A percentile compares a stretch with the other conserved stretches of the same genome.
Evolutionary conservation across 495 filamentous ascomycete genomes (phyloP).

Genomic region (Lineolata rhizophorae): DNA sequence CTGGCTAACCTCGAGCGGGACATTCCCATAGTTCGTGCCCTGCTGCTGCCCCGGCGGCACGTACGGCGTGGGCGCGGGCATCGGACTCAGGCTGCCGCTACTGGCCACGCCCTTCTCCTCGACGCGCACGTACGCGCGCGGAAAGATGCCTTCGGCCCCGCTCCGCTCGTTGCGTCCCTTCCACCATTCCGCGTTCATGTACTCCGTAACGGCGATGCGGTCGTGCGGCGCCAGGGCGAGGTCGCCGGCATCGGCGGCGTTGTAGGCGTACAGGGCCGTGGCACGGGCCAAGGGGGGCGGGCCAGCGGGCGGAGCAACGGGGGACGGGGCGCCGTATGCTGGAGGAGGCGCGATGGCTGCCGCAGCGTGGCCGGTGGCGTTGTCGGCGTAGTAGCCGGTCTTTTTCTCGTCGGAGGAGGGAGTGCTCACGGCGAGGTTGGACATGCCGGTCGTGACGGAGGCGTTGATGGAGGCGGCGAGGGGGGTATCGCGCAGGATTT

Average conservation of each 20-base stretch:
- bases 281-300: slow-evolving; percentile 44
- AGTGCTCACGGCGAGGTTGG: slow-evolving; percentile 14
- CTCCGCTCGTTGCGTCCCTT: slow-evolving; percentile 65
- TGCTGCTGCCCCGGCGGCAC: slow-evolving; percentile 9
- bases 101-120: slow-evolving; percentile 12
- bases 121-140: slow-evolving; percentile 61
- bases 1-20: slow-evolving; percentile 19
- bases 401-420: slow-evolving; percentile 29
- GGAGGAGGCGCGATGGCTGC: slow-evolving; percentile 29
- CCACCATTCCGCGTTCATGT: slow-evolving; percentile 97
- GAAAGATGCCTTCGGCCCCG: slow-evolving; percentile 74
- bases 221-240: slow-evolving; percentile 55
- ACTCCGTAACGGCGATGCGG: slow-evolving; percentile 54
- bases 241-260: slow-evolving; percentile 55
- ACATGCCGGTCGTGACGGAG: slow-evolving; percentile 15
- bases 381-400: slow-evolving; percentile 21
- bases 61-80: slow-evolving; percentile 1
- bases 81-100: not conserved
- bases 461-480: slow-evolving; percentile 20
- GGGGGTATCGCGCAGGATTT: slow-evolving; percentile 38
- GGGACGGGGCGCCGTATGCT: slow-evolving; percentile 27
- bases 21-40: slow-evolving; percentile 25
- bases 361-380: slow-evolving; percentile 25
- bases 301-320: slow-evolving; percentile 13
- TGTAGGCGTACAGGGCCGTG: slow-evolving; percentile 69